These are phyloP conservation scores for Fusarium multiceps DNA, from an alignment of 2,329 filamentous ascomycete genomes.

Conservation along the genomic window DNA sequence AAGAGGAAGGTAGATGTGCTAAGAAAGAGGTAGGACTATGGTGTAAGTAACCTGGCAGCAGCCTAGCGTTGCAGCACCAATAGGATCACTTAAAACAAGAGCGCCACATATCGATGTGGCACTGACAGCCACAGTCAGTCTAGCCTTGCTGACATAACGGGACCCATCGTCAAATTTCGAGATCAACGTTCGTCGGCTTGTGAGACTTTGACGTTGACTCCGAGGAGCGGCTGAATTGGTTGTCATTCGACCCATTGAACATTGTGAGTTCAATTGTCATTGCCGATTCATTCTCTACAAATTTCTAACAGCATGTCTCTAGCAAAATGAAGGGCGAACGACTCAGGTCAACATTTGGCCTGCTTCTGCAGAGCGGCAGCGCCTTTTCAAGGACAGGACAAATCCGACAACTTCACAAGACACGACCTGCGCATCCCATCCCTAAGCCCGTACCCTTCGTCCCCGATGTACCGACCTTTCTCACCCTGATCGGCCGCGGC, in stretches of 20 bases:
- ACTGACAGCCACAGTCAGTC: not conserved
- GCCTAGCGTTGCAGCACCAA: constrained; percentile 39
- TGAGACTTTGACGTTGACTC: constrained; percentile 36
- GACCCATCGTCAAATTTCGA: constrained; percentile 47
- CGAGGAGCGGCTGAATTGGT: constrained; percentile 35
- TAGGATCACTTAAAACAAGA: not conserved
- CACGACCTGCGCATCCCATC: constrained; percentile 54
- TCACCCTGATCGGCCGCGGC: constrained; percentile 89
- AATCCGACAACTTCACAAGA: constrained; percentile 58
- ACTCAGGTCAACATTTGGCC: constrained; percentile 49
- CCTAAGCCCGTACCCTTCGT: constrained; percentile 86
- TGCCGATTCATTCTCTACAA: not conserved
- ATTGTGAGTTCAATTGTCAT: constrained; percentile 23
- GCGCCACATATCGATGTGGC: constrained; percentile 24
- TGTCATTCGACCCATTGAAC: constrained; percentile 39
- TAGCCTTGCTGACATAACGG: constrained; percentile 52
- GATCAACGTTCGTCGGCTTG: constrained; percentile 34
- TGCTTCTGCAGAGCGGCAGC: constrained; percentile 49
- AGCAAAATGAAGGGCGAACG: constrained; percentile 50
- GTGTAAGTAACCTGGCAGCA: constrained; percentile 19
- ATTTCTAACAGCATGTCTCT: constrained; percentile 14
- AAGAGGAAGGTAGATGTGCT: constrained; percentile 31
- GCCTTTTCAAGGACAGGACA: constrained; percentile 51
- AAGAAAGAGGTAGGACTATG: constrained; percentile 31
- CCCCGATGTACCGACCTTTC: constrained; percentile 85